Base-by-base conservation (phyloP, 2,329 filamentous ascomycete genomes). In the Pseudogymnoascus sp. region DNA sequence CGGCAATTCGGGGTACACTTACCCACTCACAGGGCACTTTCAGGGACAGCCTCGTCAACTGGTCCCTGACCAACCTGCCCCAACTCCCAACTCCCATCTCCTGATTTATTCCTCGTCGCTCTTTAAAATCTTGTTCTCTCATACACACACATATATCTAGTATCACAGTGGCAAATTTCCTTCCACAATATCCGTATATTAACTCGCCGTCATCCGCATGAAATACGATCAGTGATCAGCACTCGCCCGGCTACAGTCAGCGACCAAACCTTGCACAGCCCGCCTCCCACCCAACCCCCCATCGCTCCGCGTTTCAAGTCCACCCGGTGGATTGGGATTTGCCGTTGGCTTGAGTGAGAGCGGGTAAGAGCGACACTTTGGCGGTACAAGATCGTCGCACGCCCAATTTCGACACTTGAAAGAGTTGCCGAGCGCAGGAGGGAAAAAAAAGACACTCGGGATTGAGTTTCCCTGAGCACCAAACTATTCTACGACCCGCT, bases 391-490 rank as follows among this genome's bases (percentile, higher is more conserved):
- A 50, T 50, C 43, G 43, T 50, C 43, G 43, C 25, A 9, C 43
- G 14, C 43, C 43, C 43, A 50, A 50, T 50, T 50, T 50, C 43
- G 43, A 50, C 43, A 50, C 43, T 9, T 47, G 20, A 28, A 50
- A 50, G 43, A 30, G 43, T 50, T 50, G 25, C 43, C 43, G 43
- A 50, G 30, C 25, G n/a, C 43, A 30, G 25, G 25, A 50, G 43
- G 4, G 25, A 50, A 50, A 50, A 50, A 50, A 50, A 50, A 50
- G 43, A 50, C 30, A 50, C 43, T 30, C 43, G 25, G 43, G 25
- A n/a, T 50, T 50, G 30, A 50, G 43, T 50, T 50, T 50, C 43
- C 25, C 43, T 50, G 43, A 50, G 43, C 43, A 50, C 30, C 43
- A 30, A 50, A 18, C 43, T 16, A 50, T 18, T 11, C 16, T 25